phyloP scores from a whole-genome alignment of 805 yeast genomes.

The Torulaspora microellipsoides region DNA sequence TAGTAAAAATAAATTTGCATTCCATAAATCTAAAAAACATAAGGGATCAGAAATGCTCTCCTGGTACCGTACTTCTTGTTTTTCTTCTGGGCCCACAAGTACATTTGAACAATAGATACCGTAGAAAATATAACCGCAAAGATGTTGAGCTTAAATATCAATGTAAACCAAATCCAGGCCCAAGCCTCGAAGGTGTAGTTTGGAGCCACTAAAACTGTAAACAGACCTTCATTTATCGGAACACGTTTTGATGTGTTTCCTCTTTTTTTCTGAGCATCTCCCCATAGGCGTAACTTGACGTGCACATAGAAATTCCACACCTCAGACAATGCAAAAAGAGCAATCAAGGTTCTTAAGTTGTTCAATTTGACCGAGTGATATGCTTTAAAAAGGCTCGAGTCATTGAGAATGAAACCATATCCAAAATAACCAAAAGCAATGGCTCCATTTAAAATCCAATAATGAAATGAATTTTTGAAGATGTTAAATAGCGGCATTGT shows the following conservation, averaged over 20 bases:
- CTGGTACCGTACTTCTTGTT: conserved; percentile 74
- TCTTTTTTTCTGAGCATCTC: conserved; percentile 34
- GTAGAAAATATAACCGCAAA: conserved; percentile 64
- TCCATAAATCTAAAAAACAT: conserved; percentile 42
- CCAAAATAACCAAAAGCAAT: conserved; percentile 46
- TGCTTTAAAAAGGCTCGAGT: conserved; percentile 14
- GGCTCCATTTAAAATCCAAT: conserved; percentile 86
- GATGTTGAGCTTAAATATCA: conserved; percentile 68
- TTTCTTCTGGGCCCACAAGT: conserved; percentile 84
- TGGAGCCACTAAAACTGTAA: conserved; percentile 79
- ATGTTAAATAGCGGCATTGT: conserved; percentile 91
- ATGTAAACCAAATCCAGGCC: conserved; percentile 66
- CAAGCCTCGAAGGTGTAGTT: conserved; percentile 86
- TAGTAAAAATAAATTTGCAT: not conserved
- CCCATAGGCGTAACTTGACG: conserved; percentile 52
- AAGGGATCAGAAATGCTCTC: conserved; percentile 80
- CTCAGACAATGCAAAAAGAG: conserved; percentile 56
- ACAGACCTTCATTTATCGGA: conserved; percentile 73
- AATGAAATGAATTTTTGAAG: conserved; percentile 85
- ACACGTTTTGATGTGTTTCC: conserved; percentile 36
- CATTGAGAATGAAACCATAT: conserved; percentile 40
- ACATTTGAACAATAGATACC: conserved; percentile 81
- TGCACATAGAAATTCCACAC: conserved; percentile 71
- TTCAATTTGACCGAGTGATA: conserved; percentile 17
- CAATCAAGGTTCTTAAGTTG: conserved; percentile 34